Evolutionary conservation across 768 basidiomycete genomes (phyloP), one percentile per base, ranked within the genome.

Genomic region (Termitomyces sp.): DNA sequence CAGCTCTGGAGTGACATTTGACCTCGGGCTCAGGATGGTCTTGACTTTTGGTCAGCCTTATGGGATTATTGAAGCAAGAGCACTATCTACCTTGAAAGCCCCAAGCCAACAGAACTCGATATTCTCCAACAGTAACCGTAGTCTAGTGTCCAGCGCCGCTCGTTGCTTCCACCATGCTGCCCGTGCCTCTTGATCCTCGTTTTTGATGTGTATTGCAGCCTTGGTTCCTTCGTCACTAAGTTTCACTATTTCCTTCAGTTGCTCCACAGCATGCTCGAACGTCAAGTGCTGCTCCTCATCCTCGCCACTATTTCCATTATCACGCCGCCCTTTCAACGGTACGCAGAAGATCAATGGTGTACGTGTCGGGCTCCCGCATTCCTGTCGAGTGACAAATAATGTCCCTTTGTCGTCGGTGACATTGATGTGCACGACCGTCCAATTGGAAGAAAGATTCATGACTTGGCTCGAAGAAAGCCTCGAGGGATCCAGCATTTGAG

Each of bases 51-150:
- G 50, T 29, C 42, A 25, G 52, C 9, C 40, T 15, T 56, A 48
- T 23, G 23, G 7, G 5, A 13, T 29, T 47, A 29, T 32, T 9
- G 27, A 31, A 39, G 7, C 12, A 40, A 32, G 15, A 54, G 9
- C 22, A 52, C 20, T 3, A 63, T 76, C 32, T 47, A 94, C 95
- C 85, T 98, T 98, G 82, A 97, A 98, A 20, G 89, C 94, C 1
- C 97, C 96, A 3, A 99, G 77, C 97, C 97, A 98, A 64, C 90
- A 94, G 62, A 91, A 94, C 67, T 98, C 97, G 41, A 99, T 86
- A 59, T 87, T 92, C 59, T 84, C 83, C 32, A 97, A 67, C 6
- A 99, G 69, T 29, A 83, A 82, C 53, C 82, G 76, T 63, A 99
- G 66, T 22, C 93, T 80, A 44, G 74, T 75, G 63, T 98, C 94